phyloP scores from a whole-genome alignment of 805 yeast species.

The Lachancea meyersii region DNA sequence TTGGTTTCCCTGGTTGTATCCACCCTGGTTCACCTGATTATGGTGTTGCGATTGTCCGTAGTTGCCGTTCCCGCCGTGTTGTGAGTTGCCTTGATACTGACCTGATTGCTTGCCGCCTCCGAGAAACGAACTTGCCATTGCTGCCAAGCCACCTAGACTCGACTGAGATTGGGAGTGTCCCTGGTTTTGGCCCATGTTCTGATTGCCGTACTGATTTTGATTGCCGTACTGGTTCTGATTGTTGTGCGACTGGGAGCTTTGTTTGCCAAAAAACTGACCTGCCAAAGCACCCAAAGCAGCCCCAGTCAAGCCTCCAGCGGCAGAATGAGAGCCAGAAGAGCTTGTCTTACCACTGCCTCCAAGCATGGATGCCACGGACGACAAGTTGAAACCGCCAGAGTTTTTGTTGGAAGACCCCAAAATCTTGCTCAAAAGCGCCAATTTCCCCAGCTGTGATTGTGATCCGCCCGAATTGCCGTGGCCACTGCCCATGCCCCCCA shows the following conservation, averaged over 20 bases:
- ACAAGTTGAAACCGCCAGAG: conserved; percentile 18
- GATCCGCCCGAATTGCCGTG: conserved; percentile 15
- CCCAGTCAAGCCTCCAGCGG: conserved; percentile 17
- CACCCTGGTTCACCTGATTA: not conserved
- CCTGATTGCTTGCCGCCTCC: conserved; percentile 7
- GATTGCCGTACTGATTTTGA: not conserved
- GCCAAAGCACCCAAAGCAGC: conserved; percentile 26
- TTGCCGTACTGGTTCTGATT: not conserved
- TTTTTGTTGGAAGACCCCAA: conserved; percentile 14
- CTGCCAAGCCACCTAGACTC: conserved; percentile 16
- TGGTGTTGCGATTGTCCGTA: not conserved
- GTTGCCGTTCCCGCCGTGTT: not conserved
- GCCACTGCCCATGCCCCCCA: conserved; percentile 11
- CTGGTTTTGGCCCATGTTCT: not conserved
- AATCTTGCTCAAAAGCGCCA: conserved; percentile 26
- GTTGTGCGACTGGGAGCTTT: conserved; percentile 7
- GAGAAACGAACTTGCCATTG: conserved; percentile 14
- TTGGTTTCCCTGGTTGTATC: conserved; percentile 1
- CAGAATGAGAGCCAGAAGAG: conserved; percentile 3
- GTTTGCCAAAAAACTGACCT: conserved; percentile 19
- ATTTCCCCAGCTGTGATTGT: conserved; percentile 27
- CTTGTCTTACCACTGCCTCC: conserved; percentile 10
- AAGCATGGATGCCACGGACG: conserved; percentile 22
- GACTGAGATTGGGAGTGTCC: conserved; percentile 6
- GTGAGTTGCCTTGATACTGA: not conserved